Evolutionary conservation across 441 rosid genomes (phyloP), one percentile per base, ranked within the genome.

Genomic region (Flueggea neowawraea): DNA sequence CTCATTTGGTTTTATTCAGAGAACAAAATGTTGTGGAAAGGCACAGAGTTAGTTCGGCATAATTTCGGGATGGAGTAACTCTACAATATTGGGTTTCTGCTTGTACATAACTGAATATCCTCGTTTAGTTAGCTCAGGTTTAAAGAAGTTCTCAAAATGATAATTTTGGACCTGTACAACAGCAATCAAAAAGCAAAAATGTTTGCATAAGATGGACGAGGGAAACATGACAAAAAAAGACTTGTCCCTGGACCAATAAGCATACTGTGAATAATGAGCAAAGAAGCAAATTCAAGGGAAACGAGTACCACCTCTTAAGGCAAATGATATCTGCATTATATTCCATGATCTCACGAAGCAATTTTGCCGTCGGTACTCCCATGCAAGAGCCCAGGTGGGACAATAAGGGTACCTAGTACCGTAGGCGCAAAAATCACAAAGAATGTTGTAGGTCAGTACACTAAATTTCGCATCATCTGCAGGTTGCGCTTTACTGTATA

Each of bases 331-430:
- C 93, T 33, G 96, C 96, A 58, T 85, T 80, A 65, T 89, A 89
- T 47, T 87, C 96, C 62, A 89, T 85, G 55, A 89, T 84, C 77
- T 89, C 96, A 61, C 87, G 75, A 51, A 89, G 75, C 71, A 89
- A 68, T 78, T 89, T 76, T 89, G 93, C 60, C 86, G 74, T 54
- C 96, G 86, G 66, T 89, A 89, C 14, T 88, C 80, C 96, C 96
- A 89, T 54, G 93, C 80, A 73, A 89, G 89, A 67, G 96, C 91
- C 93, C 96, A 89, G 6, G 93, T 80, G 60, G 96, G 96, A 71
- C 96, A 89, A 56, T 86, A 86, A 53, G 84, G 80, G 66, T 86
- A 86, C 48, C 67, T 58, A 47, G 81, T 87, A 48, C 83, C 83
- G 58, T 75, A 76, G 57, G 96, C 86, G 70, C 76, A 83, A 12